Base-by-base conservation (phyloP, 192 early-diverging fungal genomes). In the Coemansia sp. region DNA sequence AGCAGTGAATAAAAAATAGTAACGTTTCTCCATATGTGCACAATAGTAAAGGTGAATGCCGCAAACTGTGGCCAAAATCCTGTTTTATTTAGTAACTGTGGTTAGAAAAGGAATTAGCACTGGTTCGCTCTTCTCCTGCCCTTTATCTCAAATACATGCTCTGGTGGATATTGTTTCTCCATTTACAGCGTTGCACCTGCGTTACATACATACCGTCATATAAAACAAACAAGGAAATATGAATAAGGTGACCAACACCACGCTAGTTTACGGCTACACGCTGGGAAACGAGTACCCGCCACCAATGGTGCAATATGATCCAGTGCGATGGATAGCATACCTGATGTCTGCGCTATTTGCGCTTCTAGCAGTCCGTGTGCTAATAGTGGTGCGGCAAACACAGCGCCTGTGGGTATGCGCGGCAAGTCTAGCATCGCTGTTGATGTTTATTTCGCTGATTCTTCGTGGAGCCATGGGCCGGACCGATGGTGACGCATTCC, bases 321-420 rank as follows among this genome's bases (percentile, higher is more conserved):
- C 79, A 20, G 71, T 73, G 46, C 70, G 75, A n/a, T 82, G 79
- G 79, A 65, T 82, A 62, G 67, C 79, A 21, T 82, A 66, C 33
- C 30, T 82, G 21, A 46, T 82, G 33, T 67, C 74, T 2, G 74
- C 75, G 26, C 12, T 76, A 30, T 82, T 76, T 41, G 71, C 68
- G 57, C 53, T 74, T 35, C 67, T 82, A 24, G 65, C 62, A 12
- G 52, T 53, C 5, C 79, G 75, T 20, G 68, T 68, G 48, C 43
- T 75, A 44, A 65, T 73, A 58, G 71, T 64, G 1, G 71, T 61
- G 18, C 71, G 71, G 21, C 46, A 35, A 18, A 53, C 62, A 12
- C 66, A 63, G 41, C 30, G 63, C n/a, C 35, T 69, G 45, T 82
- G 79, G 79, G 60, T 82, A 14, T 63, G 68, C 23, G 45, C 65